Base-by-base conservation (phyloP, 352 stramenopile genomes). In the Globisporangium uncinulatum region DNA sequence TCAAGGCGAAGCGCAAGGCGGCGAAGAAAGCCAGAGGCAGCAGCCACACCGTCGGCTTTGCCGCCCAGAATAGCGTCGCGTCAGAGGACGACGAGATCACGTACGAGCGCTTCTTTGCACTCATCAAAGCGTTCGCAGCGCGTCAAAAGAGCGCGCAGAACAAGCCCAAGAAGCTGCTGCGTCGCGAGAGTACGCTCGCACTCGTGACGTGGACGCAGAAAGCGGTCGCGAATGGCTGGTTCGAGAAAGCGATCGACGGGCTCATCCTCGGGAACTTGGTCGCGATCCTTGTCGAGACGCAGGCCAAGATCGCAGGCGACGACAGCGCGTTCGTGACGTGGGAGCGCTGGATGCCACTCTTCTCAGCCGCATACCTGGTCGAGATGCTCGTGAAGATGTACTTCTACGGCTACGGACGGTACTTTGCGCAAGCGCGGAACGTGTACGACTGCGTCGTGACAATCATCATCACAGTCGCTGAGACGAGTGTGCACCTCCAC, bases 341-440 rank as follows among this genome's bases (percentile, higher is more conserved):
- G 70, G 74, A 85, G 43, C 42, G 67, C 15, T 79, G 72, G 47
- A 92, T 94, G 70, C 71, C 82, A 2, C 49, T 76, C 8, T 94
- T 95, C 54, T 83, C 83, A 24, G 61, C 70, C 17, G 61, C 73
- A 6, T 96, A 92, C 61, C 57, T 92, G 13, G 39, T 86, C 1
- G 87, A 96, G 54, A 95, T 96, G 82, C 54, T 88, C 9, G 50
- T 93, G 31, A 96, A 95, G 65, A 75, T 93, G 50, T 74, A 80
- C 32, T 76, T 73, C 3, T 65, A 83, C 29, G 76, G 77, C 8
- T 64, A 69, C 34, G 67, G 66, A 17, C 63, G 62, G 32, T 96
- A 95, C 63, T 82, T 82, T 46, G 60, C 70, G 5, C 74, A 83
- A 31, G 14, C 62, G 6, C 87, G 86, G 56, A 96, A 96, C 58